These are phyloP conservation scores for Sporothrix curviconia DNA, from an alignment of 2,329 filamentous ascomycete genomes.

Conservation along the genomic window DNA sequence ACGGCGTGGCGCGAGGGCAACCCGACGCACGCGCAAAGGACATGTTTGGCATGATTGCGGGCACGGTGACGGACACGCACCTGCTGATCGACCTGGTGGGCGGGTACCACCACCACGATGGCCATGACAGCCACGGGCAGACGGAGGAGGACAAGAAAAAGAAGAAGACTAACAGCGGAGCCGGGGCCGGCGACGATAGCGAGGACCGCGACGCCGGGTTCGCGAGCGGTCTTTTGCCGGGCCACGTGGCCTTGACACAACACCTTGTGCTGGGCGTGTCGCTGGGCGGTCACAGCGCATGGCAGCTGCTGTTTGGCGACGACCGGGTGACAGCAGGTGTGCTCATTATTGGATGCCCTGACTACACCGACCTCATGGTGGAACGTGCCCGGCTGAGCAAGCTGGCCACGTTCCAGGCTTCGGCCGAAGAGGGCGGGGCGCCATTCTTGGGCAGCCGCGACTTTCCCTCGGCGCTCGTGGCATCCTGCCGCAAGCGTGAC, in stretches of 20 bases:
- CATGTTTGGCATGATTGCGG: constrained; percentile 75
- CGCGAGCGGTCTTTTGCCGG: constrained; percentile 6
- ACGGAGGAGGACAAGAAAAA: background rate
- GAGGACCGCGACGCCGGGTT: background rate
- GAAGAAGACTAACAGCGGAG: too few relatives aligned
- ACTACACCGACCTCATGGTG: constrained; percentile 66
- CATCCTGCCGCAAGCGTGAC: constrained; percentile 59
- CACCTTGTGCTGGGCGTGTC: constrained; percentile 78
- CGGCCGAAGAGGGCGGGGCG: constrained; percentile 47
- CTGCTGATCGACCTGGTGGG: constrained; percentile 70
- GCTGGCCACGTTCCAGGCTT: constrained; percentile 51
- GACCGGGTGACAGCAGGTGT: constrained; percentile 71
- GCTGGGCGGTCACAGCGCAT: constrained; percentile 79
- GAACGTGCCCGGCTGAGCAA: constrained; percentile 71
- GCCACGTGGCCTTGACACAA: constrained; percentile 13
- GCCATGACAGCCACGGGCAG: background rate
- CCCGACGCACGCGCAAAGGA: constrained; percentile 75
- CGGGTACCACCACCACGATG: constrained; percentile 29
- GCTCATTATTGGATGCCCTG: constrained; percentile 80
- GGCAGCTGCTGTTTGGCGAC: constrained; percentile 76
- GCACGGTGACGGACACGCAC: constrained; percentile 67
- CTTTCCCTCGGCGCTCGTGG: constrained; percentile 65
- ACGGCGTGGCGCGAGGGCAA: constrained; percentile 76
- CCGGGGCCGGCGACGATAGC: too few relatives aligned
- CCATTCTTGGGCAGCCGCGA: constrained; percentile 69